Evolutionary conservation across 2,329 filamentous ascomycete genomes (phyloP).

Genomic region (Biscogniauxia sp.): DNA sequence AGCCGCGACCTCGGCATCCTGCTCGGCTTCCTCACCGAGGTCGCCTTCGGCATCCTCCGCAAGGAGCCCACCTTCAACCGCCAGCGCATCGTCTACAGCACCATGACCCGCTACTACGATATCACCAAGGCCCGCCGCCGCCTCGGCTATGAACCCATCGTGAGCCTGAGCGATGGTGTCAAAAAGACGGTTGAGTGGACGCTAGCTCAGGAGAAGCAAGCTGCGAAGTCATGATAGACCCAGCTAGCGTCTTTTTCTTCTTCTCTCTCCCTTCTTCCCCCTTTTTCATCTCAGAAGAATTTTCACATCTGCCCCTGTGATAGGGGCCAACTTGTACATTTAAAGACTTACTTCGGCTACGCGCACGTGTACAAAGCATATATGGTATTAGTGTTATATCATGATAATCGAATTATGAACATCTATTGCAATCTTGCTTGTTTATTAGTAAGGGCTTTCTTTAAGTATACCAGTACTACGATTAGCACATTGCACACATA

Average conservation of each 20-base stretch:
- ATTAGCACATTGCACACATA: too few species aligned
- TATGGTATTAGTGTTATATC: too few species aligned
- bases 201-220: slow-evolving; percentile 47
- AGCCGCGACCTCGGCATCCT: slow-evolving; percentile 49
- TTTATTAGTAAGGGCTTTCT: too few species aligned
- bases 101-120: slow-evolving; percentile 75
- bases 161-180: slow-evolving; percentile 64
- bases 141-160: slow-evolving; percentile 67
- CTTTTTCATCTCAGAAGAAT: not conserved
- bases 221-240: not conserved
- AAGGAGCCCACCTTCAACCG: slow-evolving; percentile 57
- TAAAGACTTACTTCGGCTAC: too few species aligned
- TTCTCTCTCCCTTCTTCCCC: not conserved
- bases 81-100: slow-evolving; percentile 63
- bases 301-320: too few species aligned
- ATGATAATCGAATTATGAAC: too few species aligned
- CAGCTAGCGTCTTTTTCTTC: not conserved
- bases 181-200: slow-evolving; percentile 54
- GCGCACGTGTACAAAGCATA: too few species aligned
- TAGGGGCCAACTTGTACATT: too few species aligned
- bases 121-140: slow-evolving; percentile 71
- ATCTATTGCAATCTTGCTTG: too few species aligned
- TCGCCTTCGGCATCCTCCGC: slow-evolving; percentile 46
- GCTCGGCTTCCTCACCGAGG: slow-evolving; percentile 54
- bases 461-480: too few species aligned